phyloP scores from a whole-genome alignment of 1,284 basidiomycete species.

The Pseudozyma flocculosa region DNA sequence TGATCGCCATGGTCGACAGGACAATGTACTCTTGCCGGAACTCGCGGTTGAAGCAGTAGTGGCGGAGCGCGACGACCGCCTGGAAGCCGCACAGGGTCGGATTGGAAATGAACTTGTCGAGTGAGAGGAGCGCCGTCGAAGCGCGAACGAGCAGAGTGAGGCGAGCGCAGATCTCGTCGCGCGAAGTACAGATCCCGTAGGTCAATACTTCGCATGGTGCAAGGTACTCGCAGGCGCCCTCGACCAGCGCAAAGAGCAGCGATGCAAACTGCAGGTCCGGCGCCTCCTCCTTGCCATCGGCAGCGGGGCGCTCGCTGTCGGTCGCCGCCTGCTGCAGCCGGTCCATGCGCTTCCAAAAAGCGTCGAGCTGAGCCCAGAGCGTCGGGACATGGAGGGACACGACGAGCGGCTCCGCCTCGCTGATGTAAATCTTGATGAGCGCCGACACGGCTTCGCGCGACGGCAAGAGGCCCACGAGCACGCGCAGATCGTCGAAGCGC shows the following conservation, averaged over 20 bases:
- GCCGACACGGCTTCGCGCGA: not conserved
- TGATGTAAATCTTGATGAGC: conserved; percentile 15
- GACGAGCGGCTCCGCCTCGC: conserved; percentile 29
- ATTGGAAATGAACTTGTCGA: conserved; percentile 17
- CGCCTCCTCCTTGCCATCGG: no score
- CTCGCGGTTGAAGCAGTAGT: conserved; percentile 31
- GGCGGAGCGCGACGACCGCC: conserved; percentile 24
- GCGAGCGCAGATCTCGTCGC: conserved; percentile 17
- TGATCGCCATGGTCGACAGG: conserved; percentile 25
- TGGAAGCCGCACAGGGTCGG: conserved; percentile 35
- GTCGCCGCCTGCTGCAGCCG: not conserved
- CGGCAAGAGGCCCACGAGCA: not conserved
- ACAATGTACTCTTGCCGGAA: conserved; percentile 24
- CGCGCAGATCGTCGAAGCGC: no score
- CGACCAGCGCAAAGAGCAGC: conserved; percentile 27
- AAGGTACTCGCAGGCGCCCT: conserved; percentile 34
- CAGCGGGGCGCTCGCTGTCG: no score
- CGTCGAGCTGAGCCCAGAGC: conserved; percentile 14
- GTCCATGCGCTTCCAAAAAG: conserved; percentile 19
- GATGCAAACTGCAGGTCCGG: conserved; percentile 22
- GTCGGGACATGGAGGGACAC: conserved; percentile 20
- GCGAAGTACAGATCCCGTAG: conserved; percentile 19
- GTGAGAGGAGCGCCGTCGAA: conserved; percentile 11
- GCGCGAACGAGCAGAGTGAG: conserved; percentile 13
- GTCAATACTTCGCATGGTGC: conserved; percentile 29